These are phyloP conservation scores for Alternaria metachromatica DNA, from an alignment of 2,329 filamentous ascomycete genomes.

Conservation along the genomic window DNA sequence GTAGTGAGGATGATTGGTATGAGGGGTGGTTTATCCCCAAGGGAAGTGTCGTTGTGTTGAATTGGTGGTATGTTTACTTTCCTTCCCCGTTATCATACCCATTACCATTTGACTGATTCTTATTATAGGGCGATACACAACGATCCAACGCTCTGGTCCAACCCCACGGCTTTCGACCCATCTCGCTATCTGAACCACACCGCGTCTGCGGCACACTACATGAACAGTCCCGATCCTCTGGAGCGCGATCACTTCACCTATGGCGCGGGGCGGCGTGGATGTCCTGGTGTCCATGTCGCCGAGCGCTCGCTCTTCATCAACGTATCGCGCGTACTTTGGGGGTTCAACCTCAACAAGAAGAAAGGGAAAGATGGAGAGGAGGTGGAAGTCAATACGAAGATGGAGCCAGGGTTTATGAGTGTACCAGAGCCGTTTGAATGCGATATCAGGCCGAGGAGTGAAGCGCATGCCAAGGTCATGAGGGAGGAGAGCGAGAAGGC, in stretches of 20 bases:
- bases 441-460: conserved; percentile 37
- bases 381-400: conserved; percentile 34
- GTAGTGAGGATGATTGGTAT: conserved; percentile 44
- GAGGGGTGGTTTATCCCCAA: conserved; percentile 51
- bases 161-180: conserved; percentile 43
- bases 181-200: conserved; percentile 31
- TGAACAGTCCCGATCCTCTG: conserved; percentile 37
- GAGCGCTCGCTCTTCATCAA: conserved; percentile 48
- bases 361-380: conserved; percentile 27
- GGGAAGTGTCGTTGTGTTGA: conserved; percentile 41
- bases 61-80: conserved; percentile 38
- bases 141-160: conserved; percentile 32
- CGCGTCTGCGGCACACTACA: conserved; percentile 40
- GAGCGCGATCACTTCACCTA: conserved; percentile 48
- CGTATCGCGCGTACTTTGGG: conserved; percentile 45
- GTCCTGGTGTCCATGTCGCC: conserved; percentile 47
- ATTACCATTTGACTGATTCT: background rate
- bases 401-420: conserved; percentile 42
- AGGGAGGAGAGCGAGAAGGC: conserved; percentile 26
- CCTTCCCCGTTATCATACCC: background rate
- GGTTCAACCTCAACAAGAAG: conserved; percentile 42
- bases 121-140: conserved; percentile 42
- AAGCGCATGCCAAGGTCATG: conserved; percentile 32
- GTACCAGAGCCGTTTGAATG: conserved; percentile 41
- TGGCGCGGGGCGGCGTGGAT: conserved; percentile 44